A percentile compares a stretch with the other conserved stretches of the same genome.
phyloP scores from a whole-genome alignment of 2,329 filamentous ascomycete genomes.

The Aspergillus uvarum region DNA sequence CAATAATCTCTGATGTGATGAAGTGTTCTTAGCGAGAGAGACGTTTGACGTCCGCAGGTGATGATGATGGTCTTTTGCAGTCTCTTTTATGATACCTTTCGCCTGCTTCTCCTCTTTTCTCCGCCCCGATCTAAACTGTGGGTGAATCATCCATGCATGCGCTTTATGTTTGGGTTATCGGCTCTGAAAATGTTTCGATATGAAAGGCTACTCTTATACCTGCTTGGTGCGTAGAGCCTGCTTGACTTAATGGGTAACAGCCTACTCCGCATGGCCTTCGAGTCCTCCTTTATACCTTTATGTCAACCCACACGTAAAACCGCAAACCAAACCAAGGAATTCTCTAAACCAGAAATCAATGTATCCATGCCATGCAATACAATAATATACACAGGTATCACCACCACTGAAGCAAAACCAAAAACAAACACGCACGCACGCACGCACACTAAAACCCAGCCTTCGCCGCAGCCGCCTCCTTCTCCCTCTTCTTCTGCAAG shows the following conservation, averaged over 20 bases:
- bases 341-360: background rate
- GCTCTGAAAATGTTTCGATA: background rate
- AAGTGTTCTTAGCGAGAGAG: conserved; percentile 3
- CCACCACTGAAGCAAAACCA: background rate
- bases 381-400: conserved; percentile 11
- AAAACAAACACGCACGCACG: no score
- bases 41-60: background rate
- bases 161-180: background rate
- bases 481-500: conserved; percentile 66
- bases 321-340: background rate
- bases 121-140: background rate
- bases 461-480: conserved; percentile 45
- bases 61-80: background rate
- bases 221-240: background rate
- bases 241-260: background rate
- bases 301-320: background rate
- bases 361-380: conserved; percentile 2
- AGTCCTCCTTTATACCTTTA: background rate
- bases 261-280: no score
- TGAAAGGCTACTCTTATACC: background rate
- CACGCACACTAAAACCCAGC: background rate
- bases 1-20: background rate
- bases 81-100: conserved; percentile 7
- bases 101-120: background rate
- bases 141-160: no score